Evolutionary conservation across 176 grass and related monocot genomes (phyloP).

Genomic region (Dendrocalamus sinicus): DNA sequence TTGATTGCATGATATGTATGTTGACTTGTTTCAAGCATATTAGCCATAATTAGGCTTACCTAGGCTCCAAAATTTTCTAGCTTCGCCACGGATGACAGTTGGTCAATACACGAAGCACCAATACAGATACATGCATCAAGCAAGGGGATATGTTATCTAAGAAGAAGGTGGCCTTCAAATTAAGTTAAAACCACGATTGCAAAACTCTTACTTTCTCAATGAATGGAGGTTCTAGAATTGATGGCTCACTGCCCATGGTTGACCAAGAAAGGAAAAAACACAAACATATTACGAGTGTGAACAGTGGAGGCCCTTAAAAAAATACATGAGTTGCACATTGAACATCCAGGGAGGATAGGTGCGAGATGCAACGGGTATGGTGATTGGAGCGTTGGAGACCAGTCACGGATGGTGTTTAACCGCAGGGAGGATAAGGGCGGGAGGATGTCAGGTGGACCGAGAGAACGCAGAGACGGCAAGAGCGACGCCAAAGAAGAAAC

Average conservation of each 20-base stretch:
- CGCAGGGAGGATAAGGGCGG: conserved; percentile 1
- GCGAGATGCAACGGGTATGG: conserved; percentile 11
- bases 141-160: background rate
- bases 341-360: conserved; percentile 11
- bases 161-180: background rate
- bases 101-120: background rate
- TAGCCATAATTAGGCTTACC: too few species aligned
- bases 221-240: conserved; percentile 27
- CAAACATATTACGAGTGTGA: background rate
- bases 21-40: too few species aligned
- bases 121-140: background rate
- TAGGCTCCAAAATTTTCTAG: too few species aligned
- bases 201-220: background rate
- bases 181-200: background rate
- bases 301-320: background rate
- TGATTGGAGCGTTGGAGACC: background rate
- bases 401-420: conserved; percentile 28
- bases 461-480: background rate
- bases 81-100: too few species aligned
- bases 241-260: background rate
- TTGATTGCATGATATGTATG: too few species aligned
- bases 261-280: background rate
- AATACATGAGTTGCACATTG: background rate
- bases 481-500: background rate
- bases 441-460: background rate